Evolutionary conservation across 2,329 filamentous ascomycete genomes (phyloP), one percentile per base, ranked within the genome.

Genomic region (Claviceps capensis): DNA sequence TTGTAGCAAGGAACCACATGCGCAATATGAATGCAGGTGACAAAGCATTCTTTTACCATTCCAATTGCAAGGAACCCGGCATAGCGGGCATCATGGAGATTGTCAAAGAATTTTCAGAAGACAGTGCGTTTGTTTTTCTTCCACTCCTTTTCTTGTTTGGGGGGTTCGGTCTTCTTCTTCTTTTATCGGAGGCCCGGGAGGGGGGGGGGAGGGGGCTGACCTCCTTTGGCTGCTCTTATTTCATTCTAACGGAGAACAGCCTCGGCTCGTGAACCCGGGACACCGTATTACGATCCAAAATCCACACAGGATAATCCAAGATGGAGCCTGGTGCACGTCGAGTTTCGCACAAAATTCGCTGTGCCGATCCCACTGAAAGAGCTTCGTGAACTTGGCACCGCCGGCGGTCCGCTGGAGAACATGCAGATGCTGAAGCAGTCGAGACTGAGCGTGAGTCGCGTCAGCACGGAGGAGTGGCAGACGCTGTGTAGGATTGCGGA

Each of bases 11-110:
- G 26, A 97, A 96, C 62, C 88, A 96, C 64, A 83, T 98, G 70
- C 81, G 87, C 34, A 79, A 82, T 8, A 98, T 98, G 93, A 89
- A 87, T 60, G 82, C 83, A 52, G 90, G 90, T 49, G 93, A 98
- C 63, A 75, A 90, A 36, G 90, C 89, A 26, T 97, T 98, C 71
- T 97, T 98, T 71, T 97, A 97, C 65, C 91, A 96, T 68, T 95
- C 87, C 47, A 95, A 93, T 61, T 93, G 87, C 69, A 95, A 94
- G 65, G 79, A 84, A 23, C 89, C 90, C 0, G 91, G 87, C 2
- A 88, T 97, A 47, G 88, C 84, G 1, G 90, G 90, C 1, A 79
- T 84, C 17, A 90, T 95, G 85, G 86, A 93, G 61, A 86, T 98
- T 56, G 89, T 94, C 16, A 76, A 80, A 57, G 90, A 95, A 63